Evolutionary conservation across 768 basidiomycete genomes (phyloP), one percentile per base, ranked within the genome.

Genomic region (Suillus paluster): DNA sequence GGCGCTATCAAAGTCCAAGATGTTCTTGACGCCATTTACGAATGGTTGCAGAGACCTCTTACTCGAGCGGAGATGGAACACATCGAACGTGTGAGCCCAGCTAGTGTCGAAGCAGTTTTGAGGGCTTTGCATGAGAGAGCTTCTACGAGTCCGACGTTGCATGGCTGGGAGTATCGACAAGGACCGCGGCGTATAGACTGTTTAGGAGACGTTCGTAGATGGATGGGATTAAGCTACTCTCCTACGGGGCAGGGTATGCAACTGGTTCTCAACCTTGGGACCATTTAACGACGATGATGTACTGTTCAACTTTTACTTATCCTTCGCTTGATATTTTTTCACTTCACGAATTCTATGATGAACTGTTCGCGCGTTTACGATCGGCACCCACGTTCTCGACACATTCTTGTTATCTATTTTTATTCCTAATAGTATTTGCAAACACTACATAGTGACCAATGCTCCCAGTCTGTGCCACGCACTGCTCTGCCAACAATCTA

Each of bases 171-270:
- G 45, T 67, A 76, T 38, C 64, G 63, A 44, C 69, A 77, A 54
- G 81, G 82, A 0, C 81, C 81, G 57, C 78, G 69, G 64, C 77
- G 86, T 39, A 78, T 82, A 45, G 87, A 88, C 69, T 77, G 79
- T 52, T 65, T 87, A 36, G 85, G 84, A 1, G 75, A 76, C n/a
- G 10, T 39, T 12, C 54, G 54, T 25, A 39, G 54, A 55, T 55
- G 54, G 54, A 39, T 55, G 1, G 54, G 54, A 39, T 39, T 55
- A 19, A 39, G 36, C 54, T 55, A 55, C 25, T 25, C 54, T 39
- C 38, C 54, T 55, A 27, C 17, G 17, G 54, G 54, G 5, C 38
- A 55, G 54, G 54, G 54, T 17, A 55, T 55, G 54, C 54, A 55
- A 14, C 38, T 55, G n/a, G 10, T 55, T 39, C 54, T 55, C 38